phyloP scores from a whole-genome alignment of 306 rosid genomes.

The Pueraria montana region DNA sequence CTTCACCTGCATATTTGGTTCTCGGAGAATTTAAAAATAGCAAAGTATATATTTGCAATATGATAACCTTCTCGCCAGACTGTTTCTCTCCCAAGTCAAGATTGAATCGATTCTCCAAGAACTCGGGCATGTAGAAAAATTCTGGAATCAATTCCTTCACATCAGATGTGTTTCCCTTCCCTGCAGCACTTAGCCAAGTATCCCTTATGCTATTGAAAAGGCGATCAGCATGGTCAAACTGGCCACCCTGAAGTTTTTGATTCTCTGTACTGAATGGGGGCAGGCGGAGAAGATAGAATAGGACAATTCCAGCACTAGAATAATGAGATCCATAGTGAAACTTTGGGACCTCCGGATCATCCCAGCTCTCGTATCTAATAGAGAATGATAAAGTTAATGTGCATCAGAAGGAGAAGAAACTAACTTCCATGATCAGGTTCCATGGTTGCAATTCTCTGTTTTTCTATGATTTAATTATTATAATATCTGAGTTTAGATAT shows the following conservation, averaged over 20 bases:
- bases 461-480: conserved; percentile 1
- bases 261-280: conserved; percentile 98
- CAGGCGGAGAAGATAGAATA: conserved; percentile 93
- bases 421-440: conserved; percentile 26
- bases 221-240: conserved; percentile 99
- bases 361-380: conserved; percentile 96
- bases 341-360: conserved; percentile 99
- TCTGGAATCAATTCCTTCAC: conserved; percentile 99
- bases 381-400: conserved; percentile 22
- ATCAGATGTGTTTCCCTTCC: conserved; percentile 98
- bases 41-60: conserved; percentile 24
- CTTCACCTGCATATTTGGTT: conserved; percentile 25
- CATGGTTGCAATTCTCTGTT: conserved; percentile 11
- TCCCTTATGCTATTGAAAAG: conserved; percentile 96
- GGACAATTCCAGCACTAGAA: conserved; percentile 99
- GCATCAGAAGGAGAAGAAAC: conserved; percentile 25
- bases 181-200: conserved; percentile 99
- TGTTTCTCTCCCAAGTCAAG: conserved; percentile 99
- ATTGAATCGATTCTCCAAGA: conserved; percentile 84
- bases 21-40: conserved; percentile 30
- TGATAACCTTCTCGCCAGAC: conserved; percentile 96
- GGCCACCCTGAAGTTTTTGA: conserved; percentile 99
- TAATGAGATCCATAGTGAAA: conserved; percentile 99
- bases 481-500: conserved; percentile 24
- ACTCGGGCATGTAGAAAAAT: conserved; percentile 97